phyloP scores from a whole-genome alignment of 148 eudicot genomes.

The Rhododendron mucronatum region DNA sequence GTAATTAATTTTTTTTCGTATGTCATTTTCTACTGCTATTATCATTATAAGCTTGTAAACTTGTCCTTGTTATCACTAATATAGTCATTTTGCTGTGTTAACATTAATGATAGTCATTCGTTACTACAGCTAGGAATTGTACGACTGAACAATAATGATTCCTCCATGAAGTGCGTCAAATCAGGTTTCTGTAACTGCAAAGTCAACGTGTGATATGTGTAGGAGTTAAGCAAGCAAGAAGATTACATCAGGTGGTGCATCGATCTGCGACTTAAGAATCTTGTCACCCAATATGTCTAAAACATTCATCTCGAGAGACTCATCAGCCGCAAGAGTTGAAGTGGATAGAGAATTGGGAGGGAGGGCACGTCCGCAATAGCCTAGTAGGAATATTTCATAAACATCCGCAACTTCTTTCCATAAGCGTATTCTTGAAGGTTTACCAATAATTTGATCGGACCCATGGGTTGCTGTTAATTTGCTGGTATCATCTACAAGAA shows the following conservation, averaged over 20 bases:
- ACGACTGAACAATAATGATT: background rate
- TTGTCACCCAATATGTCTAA: conserved; percentile 71
- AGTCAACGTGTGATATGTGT: background rate
- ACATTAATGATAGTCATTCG: background rate
- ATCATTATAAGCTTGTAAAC: background rate
- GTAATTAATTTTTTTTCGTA: background rate
- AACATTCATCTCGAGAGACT: conserved; percentile 75
- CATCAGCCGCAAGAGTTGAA: conserved; percentile 55
- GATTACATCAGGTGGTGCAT: conserved; percentile 72
- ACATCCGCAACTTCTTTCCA: conserved; percentile 99
- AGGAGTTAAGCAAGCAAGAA: conserved; percentile 16
- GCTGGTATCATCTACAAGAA: conserved; percentile 59
- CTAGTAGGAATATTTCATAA: conserved; percentile 85
- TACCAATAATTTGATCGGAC: conserved; percentile 34
- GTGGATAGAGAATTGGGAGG: conserved; percentile 57
- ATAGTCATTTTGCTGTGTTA: background rate
- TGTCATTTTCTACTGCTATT: background rate
- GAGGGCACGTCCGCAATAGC: conserved; percentile 96
- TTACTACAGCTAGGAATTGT: background rate
- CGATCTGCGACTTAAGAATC: conserved; percentile 68
- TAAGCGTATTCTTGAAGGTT: conserved; percentile 60
- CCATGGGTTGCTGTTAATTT: conserved; percentile 25
- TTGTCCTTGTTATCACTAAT: background rate
- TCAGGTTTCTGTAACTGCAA: background rate
- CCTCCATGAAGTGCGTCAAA: background rate